Evolutionary conservation across 108 stramenopile species (phyloP).

Genomic region (Parietichytrium sp.): DNA sequence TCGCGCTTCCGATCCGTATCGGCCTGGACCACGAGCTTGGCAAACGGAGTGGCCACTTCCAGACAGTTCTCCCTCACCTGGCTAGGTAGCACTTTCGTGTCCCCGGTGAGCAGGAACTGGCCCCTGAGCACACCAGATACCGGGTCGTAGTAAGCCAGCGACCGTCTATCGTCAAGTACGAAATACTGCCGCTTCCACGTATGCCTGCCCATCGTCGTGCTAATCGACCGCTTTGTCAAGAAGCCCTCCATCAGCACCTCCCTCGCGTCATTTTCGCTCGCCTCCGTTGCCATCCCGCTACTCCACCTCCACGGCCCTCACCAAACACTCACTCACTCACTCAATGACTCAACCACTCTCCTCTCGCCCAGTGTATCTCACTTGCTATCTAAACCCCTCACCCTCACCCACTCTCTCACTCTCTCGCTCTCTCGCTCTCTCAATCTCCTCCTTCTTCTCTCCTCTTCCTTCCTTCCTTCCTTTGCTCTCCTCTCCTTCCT

Average conservation of each 20-base stretch:
- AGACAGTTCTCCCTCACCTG: not conserved
- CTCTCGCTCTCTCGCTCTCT: too few relatives aligned
- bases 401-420: too few relatives aligned
- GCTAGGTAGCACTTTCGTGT: not conserved
- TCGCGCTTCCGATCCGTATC: not conserved
- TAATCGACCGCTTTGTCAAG: not conserved
- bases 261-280: not conserved
- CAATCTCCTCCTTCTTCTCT: too few relatives aligned
- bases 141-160: slow-evolving; percentile 22
- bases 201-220: not conserved
- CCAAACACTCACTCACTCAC: too few relatives aligned
- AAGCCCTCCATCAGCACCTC: slow-evolving; percentile 36
- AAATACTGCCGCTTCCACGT: slow-evolving; percentile 32
- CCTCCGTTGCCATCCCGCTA: not conserved
- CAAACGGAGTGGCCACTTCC: not conserved
- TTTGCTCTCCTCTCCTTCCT: too few relatives aligned
- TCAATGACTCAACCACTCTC: too few relatives aligned
- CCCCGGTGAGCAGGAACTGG: not conserved
- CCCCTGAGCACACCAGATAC: not conserved
- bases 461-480: too few relatives aligned
- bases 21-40: not conserved
- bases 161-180: slow-evolving; percentile 15
- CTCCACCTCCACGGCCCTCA: not conserved
- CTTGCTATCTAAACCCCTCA: too few relatives aligned
- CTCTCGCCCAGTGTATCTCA: too few relatives aligned